A percentile compares a stretch with the other conserved stretches of the same genome.
Evolutionary conservation across 2,329 filamentous ascomycete species (phyloP).

Genomic region (Botrytis fragariae): DNA sequence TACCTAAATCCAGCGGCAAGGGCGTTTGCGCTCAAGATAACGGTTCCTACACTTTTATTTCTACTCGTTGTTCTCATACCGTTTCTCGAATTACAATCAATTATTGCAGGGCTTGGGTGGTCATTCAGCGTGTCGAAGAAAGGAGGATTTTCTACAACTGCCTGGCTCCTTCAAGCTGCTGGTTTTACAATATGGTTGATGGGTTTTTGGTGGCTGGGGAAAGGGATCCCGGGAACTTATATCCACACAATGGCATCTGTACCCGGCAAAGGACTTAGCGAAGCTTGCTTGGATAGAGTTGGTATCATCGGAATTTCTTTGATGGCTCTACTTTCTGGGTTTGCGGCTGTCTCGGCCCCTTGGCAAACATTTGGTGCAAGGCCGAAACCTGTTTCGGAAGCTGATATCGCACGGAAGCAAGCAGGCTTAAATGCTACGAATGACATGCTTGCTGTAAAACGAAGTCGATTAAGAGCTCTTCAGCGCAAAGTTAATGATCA

Average conservation of each 20-base stretch:
- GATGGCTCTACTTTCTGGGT: slow-evolving; percentile 86
- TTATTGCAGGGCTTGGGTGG: slow-evolving; percentile 54
- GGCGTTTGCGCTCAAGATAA: slow-evolving; percentile 64
- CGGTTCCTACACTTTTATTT: slow-evolving; percentile 68
- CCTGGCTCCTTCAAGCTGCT: slow-evolving; percentile 61
- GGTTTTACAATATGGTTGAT: slow-evolving; percentile 69
- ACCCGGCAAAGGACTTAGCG: slow-evolving; percentile 38
- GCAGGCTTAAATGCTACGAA: slow-evolving; percentile 74
- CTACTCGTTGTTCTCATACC: slow-evolving; percentile 74
- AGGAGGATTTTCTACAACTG: slow-evolving; percentile 55
- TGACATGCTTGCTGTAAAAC: slow-evolving; percentile 75
- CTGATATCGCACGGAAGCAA: slow-evolving; percentile 73
- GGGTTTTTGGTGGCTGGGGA: slow-evolving; percentile 73
- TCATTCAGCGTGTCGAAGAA: slow-evolving; percentile 58
- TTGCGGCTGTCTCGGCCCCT: slow-evolving; percentile 81
- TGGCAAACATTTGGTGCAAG: slow-evolving; percentile 78
- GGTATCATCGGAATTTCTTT: slow-evolving; percentile 82
- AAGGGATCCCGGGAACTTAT: slow-evolving; percentile 56
- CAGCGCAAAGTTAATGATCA: slow-evolving; percentile 59
- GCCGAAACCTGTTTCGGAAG: slow-evolving; percentile 64
- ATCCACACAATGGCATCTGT: slow-evolving; percentile 46
- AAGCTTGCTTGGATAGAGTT: slow-evolving; percentile 63
- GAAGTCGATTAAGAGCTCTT: slow-evolving; percentile 67
- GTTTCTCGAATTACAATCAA: slow-evolving; percentile 68
- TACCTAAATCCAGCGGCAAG: slow-evolving; percentile 67